Evolutionary conservation across 495 filamentous ascomycete genomes (phyloP), one percentile per base, ranked within the genome.

Genomic region (Beverwykella pulmonaria): DNA sequence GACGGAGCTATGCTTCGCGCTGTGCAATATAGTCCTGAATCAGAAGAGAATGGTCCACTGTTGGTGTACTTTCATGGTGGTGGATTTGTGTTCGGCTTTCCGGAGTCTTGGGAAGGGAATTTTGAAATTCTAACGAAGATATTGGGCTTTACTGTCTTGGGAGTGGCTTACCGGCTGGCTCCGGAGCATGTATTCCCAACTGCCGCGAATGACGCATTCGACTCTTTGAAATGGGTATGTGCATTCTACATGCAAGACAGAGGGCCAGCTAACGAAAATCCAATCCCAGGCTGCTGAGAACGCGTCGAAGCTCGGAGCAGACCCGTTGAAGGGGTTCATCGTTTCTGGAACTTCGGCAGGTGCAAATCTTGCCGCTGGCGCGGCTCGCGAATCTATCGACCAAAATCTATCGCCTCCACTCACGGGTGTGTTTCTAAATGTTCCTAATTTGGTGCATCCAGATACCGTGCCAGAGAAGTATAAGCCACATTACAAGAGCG

Each of bases 1-100:
- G 70, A 73, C 32, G 70, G 63, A 36, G n/a, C 6, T 12, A 36
- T 30, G 5, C 63, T 67, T 49, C 63, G 63, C 1, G 55, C 47
- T 23, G 8, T 54, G 29, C 22, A 22, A 1, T 66, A 66, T 48
- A 73, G 77, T 53, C 70, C 76, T 36, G 77, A 76, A 56, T 14
- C 54, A 5, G 66, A 30, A 14, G 65, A 63, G 19, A 9, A 41
- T 0, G 79, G 76, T 41, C 77, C 78, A 3, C 68, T 78, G 0
- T 67, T 80, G 9, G 69, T 80, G 39, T 78, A 79, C 61, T 80
- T 79, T 62, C 78, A 80, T 60, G 78, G 78, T 22, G 78, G 78
- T 6, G 78, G 78, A 0, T 80, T 76, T 59, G 76, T 74, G 2
- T 69, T 80, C 2, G 78, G 78, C 50, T 20, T 63, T 69, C 20